phyloP scores from a whole-genome alignment of 805 yeast genomes.

The Candida khao-thaluensis region DNA sequence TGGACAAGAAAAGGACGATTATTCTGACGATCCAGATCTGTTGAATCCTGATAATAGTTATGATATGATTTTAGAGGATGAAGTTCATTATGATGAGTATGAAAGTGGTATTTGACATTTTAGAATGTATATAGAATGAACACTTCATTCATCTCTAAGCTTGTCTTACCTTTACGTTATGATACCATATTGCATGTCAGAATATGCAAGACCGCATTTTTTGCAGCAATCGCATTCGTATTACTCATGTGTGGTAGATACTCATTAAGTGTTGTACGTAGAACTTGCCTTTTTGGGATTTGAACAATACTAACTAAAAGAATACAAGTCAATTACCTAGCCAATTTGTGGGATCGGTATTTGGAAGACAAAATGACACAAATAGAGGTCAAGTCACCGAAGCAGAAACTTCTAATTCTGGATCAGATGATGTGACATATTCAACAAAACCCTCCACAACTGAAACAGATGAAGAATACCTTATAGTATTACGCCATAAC shows the following conservation, averaged over 20 bases:
- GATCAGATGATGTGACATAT: conserved; percentile 3
- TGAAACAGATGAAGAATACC: background rate
- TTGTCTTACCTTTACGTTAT: too few relatives aligned
- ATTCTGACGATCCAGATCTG: conserved; percentile 35
- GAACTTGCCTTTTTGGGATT: too few relatives aligned
- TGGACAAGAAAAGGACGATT: conserved; percentile 27
- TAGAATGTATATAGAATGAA: too few relatives aligned
- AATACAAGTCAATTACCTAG: conserved; percentile 26
- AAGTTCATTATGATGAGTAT: conserved; percentile 1
- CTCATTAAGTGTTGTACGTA: conserved; percentile 43
- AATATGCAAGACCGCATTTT: too few relatives aligned
- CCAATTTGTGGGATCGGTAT: conserved; percentile 25
- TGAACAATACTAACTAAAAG: conserved; percentile 17
- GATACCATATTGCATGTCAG: too few relatives aligned
- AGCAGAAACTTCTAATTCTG: conserved; percentile 7
- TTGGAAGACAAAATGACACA: conserved; percentile 2
- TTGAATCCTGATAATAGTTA: conserved; percentile 35
- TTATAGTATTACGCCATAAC: conserved; percentile 10
- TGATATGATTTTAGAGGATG: conserved; percentile 29
- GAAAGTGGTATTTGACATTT: too few relatives aligned
- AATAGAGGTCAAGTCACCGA: conserved; percentile 5
- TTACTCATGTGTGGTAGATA: conserved; percentile 74
- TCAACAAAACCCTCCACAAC: background rate
- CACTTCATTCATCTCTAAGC: too few relatives aligned
- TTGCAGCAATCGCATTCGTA: conserved; percentile 6